These are phyloP conservation scores for Candida sanyaensis DNA, from an alignment of 1,139 yeast species.

Conservation along the genomic window DNA sequence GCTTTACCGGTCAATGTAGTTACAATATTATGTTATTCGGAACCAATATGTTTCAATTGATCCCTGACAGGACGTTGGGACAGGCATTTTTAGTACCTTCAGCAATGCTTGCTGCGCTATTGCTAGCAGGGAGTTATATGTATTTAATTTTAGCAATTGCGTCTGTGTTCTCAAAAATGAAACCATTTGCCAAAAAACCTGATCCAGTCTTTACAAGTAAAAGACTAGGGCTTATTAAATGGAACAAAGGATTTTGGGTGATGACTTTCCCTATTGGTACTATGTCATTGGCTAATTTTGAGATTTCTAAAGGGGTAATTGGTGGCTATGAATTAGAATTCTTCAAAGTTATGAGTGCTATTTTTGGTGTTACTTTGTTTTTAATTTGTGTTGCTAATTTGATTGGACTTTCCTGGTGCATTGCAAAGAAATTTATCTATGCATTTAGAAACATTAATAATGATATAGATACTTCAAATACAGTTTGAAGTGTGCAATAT, in stretches of 20 bases:
- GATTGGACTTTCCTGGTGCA: constrained; percentile 8
- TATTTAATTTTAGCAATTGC: constrained; percentile 56
- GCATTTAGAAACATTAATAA: not conserved
- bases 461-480: not conserved
- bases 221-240: constrained; percentile 37
- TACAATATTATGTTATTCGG: constrained; percentile 66
- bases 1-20: constrained; percentile 73
- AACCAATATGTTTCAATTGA: constrained; percentile 25
- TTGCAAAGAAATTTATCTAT: not conserved
- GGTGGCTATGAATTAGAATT: constrained; percentile 24
- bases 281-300: constrained; percentile 60
- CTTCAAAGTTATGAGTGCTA: constrained; percentile 60
- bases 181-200: constrained; percentile 29
- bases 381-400: constrained; percentile 12
- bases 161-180: constrained; percentile 38
- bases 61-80: constrained; percentile 14
- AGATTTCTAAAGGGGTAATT: constrained; percentile 45
- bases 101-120: constrained; percentile 40
- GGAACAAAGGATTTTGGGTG: constrained; percentile 76
- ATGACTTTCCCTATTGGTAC: constrained; percentile 91
- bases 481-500: not conserved
- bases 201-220: constrained; percentile 20
- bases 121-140: constrained; percentile 63
- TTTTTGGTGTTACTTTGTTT: constrained; percentile 52
- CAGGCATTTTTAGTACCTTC: constrained; percentile 17